phyloP scores from a whole-genome alignment of 2,329 filamentous ascomycete species.

The Anthostomella pinea region DNA sequence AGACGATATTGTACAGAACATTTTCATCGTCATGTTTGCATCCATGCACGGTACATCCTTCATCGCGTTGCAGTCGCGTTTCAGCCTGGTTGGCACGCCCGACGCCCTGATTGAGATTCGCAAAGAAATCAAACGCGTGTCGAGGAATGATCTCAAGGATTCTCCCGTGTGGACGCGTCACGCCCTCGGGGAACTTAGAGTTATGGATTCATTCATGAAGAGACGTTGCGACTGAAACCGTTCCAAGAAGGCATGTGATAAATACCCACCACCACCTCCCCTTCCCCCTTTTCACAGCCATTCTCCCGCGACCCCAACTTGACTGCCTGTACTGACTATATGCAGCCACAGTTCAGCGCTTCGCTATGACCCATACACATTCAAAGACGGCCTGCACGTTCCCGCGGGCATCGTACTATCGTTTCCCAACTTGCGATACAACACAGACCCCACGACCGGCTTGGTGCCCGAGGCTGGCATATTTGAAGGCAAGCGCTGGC shows the following conservation, averaged over 20 bases:
- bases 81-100: slow-evolving; percentile 14
- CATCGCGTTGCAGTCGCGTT: slow-evolving; percentile 12
- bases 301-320: too few relatives aligned
- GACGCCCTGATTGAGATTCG: slow-evolving; percentile 13
- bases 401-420: slow-evolving; percentile 15
- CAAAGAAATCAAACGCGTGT: slow-evolving; percentile 14
- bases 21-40: slow-evolving; percentile 21
- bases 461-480: slow-evolving; percentile 8
- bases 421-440: slow-evolving; percentile 18
- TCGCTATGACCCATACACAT: slow-evolving; percentile 10
- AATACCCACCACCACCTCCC: slow-evolving; percentile 1
- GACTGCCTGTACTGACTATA: slow-evolving; percentile 7
- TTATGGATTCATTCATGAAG: slow-evolving; percentile 20
- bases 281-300: too few relatives aligned
- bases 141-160: slow-evolving; percentile 10
- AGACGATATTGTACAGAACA: slow-evolving; percentile 14
- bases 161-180: slow-evolving; percentile 15
- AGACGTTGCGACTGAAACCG: slow-evolving; percentile 15
- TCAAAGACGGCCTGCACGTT: slow-evolving; percentile 15
- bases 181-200: slow-evolving; percentile 13
- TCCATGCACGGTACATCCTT: slow-evolving; percentile 17
- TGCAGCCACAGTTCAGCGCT: slow-evolving; percentile 13
- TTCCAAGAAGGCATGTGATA: slow-evolving; percentile 15
- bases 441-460: slow-evolving; percentile 6
- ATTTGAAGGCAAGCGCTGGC: slow-evolving; percentile 20